phyloP scores from a whole-genome alignment of 768 basidiomycete species.

The Paxillus ammoniavirescens region DNA sequence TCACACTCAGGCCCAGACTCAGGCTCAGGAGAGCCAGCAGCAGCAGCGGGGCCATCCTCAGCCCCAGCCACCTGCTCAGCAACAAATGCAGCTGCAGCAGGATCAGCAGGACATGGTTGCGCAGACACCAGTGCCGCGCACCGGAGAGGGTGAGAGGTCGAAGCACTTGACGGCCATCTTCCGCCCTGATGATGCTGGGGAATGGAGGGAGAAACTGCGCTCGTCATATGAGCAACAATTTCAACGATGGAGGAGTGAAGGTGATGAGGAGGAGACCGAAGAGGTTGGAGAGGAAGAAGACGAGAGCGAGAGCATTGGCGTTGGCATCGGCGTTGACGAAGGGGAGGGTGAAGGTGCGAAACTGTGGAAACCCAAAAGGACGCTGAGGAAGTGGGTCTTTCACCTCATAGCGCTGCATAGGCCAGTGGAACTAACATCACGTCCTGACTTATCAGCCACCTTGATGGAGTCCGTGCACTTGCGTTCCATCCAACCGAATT shows the following conservation, averaged over 20 bases:
- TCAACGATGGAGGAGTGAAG: conserved; percentile 45
- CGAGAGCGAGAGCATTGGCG: conserved; percentile 48
- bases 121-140: conserved; percentile 8
- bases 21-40: conserved; percentile 31
- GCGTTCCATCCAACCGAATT: conserved; percentile 87
- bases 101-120: conserved; percentile 19
- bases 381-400: conserved; percentile 78
- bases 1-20: conserved; percentile 22
- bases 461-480: conserved; percentile 89
- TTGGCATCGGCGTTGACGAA: conserved; percentile 53
- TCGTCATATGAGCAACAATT: conserved; percentile 53
- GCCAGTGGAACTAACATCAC: background rate
- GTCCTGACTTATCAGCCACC: conserved; percentile 55
- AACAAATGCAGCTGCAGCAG: conserved; percentile 15
- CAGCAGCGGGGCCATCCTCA: conserved; percentile 16
- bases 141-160: conserved; percentile 16
- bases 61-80: conserved; percentile 35
- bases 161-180: conserved; percentile 71
- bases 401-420: conserved; percentile 1
- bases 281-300: conserved; percentile 69
- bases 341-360: conserved; percentile 69
- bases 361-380: conserved; percentile 84
- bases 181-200: conserved; percentile 78
- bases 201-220: conserved; percentile 82
- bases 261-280: conserved; percentile 57